Evolutionary conservation across 2,329 filamentous ascomycete species (phyloP), one percentile per base, ranked within the genome.

Genomic region (Paecilomyces fulvus): DNA sequence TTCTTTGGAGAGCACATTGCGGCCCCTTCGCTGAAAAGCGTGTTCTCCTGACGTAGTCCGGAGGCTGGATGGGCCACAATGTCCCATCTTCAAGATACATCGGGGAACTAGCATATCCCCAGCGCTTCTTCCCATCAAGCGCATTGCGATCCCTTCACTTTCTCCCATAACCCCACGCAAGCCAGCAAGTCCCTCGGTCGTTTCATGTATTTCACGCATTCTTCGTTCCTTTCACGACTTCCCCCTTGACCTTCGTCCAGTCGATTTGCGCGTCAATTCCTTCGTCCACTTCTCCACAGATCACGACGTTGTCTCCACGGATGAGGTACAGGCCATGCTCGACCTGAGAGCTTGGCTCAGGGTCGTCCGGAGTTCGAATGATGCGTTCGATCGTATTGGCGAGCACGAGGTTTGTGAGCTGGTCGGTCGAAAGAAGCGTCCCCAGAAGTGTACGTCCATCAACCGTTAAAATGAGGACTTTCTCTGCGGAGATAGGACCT

Each of bases 341-440:
- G 17, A 94, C 86, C 69, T 94, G 85, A 57, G 86, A 83, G 49
- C 88, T 95, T 0, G 87, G 83, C 64, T 95, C 90, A 46, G 84
- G 82, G 67, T 96, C 90, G 68, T 96, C 92, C 49, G 83, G 82
- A 1, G 88, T 87, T 61, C 90, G 88, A 65, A 99, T 96, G 60
- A 96, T 88, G 63, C 94, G 88, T 74, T 99, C 94, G 59, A 91
- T 79, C 3, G 92, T 90, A 61, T 89, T 81, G 63, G 85, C 83
- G 11, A 99, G 81, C 25, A 97, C 91, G 60, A 99, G 78, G 74
- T 99, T 99, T 63, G 94, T 97, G 67, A 88, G 85, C 74, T 96
- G 87, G 73, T 99, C 94, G 70, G 88, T 91, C 49, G 89, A 90
- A 52, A 92, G 79, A 55, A 99, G 84, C 2, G 81, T 92, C 58